Conservation (phyloP, 768 basidiomycete genomes). For the Collybiopsis luxurians region DNA sequence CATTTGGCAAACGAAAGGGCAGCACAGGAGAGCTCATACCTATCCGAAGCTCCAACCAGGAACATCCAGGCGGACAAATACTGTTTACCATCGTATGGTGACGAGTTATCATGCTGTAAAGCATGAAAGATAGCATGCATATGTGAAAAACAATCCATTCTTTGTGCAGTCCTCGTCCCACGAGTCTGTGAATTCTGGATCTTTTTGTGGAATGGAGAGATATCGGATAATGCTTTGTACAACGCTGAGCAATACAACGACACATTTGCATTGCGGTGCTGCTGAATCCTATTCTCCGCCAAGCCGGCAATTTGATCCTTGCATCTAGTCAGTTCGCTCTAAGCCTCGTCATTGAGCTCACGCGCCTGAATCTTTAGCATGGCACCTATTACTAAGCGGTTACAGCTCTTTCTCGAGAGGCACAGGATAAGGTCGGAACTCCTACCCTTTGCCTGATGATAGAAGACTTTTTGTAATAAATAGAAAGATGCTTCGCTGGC, state of each 20-base stretch:
- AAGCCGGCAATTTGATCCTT: no score
- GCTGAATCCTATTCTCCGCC: not conserved
- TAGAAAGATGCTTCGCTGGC: no score
- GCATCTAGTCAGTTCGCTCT: not conserved
- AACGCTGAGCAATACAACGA: no score
- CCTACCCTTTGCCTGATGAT: no score
- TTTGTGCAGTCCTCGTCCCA: not conserved
- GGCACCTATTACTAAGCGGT: no score
- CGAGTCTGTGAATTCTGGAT: not conserved
- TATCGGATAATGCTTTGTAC: no score
- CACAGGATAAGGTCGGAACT: no score
- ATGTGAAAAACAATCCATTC: not conserved
- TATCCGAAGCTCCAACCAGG: not conserved
- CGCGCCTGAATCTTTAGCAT: no score
- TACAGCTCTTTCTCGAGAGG: no score
- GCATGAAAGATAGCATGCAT: not conserved
- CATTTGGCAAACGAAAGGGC: not conserved
- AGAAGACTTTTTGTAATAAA: no score
- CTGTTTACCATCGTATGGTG: not conserved
- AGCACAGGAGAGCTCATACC: not conserved
- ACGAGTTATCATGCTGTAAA: not conserved
- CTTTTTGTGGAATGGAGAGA: not conserved
- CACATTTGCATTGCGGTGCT: not conserved
- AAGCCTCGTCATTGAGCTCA: no score
- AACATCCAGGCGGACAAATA: not conserved